Evolutionary conservation across 2,329 filamentous ascomycete genomes (phyloP).

Genomic region (Phoma sp.): DNA sequence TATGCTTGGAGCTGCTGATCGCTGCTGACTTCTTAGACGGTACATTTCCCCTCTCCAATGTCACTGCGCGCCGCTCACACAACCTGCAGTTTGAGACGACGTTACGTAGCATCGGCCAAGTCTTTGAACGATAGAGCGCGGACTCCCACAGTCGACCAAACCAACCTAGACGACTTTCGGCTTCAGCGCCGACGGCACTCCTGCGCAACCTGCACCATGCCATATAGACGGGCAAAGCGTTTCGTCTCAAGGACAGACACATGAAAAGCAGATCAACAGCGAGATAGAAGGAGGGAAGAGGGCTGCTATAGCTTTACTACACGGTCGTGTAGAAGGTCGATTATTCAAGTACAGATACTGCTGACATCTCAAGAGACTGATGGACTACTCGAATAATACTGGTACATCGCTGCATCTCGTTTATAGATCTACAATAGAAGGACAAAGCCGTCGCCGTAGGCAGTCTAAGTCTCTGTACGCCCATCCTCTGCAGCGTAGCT

Average conservation of each 20-base stretch:
- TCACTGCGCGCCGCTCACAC: not conserved
- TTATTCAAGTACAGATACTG: not conserved
- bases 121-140: not conserved
- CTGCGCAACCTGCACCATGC: not conserved
- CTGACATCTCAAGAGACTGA: not conserved
- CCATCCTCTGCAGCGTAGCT: not conserved
- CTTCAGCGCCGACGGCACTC: not conserved
- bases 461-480: not conserved
- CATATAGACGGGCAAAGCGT: not conserved
- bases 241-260: not conserved
- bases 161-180: not conserved
- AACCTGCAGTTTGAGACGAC: not conserved
- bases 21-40: constrained; percentile 74
- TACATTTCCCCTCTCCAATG: constrained; percentile 8
- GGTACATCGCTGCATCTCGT: not conserved
- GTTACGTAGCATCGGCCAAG: not conserved
- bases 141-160: not conserved
- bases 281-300: not conserved
- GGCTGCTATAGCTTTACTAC: not conserved
- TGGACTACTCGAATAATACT: not conserved
- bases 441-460: not conserved
- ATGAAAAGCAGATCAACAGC: not conserved
- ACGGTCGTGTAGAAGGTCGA: not conserved
- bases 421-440: not conserved
- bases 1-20: constrained; percentile 78